Conservation (phyloP, 306 rosid genomes). For the Fragaria vesca region DNA sequence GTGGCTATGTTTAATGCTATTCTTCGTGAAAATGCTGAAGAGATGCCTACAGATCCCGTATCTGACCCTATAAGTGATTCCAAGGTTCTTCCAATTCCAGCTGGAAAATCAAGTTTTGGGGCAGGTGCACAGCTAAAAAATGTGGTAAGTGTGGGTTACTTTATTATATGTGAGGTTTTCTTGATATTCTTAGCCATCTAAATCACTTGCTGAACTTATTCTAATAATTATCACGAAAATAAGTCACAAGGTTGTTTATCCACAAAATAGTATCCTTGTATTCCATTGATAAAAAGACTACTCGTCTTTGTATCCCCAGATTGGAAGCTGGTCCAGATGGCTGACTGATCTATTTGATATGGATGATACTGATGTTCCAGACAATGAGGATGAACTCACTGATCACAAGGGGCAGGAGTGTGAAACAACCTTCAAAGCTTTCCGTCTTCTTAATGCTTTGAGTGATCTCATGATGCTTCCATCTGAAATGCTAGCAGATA, state of each 20-base stretch:
- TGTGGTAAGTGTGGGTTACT: slow-evolving; percentile 52
- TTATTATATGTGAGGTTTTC: neutral
- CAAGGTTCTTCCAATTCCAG: slow-evolving; percentile 85
- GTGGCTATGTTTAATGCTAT: slow-evolving; percentile 95
- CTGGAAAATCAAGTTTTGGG: slow-evolving; percentile 84
- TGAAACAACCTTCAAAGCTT: slow-evolving; percentile 64
- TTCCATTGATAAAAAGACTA: slow-evolving; percentile 25
- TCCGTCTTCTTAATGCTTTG: slow-evolving; percentile 68
- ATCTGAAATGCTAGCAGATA: slow-evolving; percentile 68
- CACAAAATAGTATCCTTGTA: slow-evolving; percentile 10
- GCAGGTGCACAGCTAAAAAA: slow-evolving; percentile 94
- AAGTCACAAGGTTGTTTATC: neutral
- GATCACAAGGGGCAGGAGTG: slow-evolving; percentile 31
- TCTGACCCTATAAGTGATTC: slow-evolving; percentile 90
- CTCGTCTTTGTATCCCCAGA: slow-evolving; percentile 39
- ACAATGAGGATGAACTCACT: slow-evolving; percentile 39
- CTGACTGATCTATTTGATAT: slow-evolving; percentile 76
- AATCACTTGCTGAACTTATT: neutral
- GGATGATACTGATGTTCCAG: slow-evolving; percentile 60
- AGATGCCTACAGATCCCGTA: slow-evolving; percentile 93
- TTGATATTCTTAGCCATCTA: neutral
- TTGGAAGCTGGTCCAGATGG: slow-evolving; percentile 92
- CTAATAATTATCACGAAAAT: neutral
- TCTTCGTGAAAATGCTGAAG: slow-evolving; percentile 87
- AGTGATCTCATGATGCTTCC: slow-evolving; percentile 97